Evolutionary conservation across 106 monocot genomes (phyloP).

Genomic region (Alisma plantagoaquatica): DNA sequence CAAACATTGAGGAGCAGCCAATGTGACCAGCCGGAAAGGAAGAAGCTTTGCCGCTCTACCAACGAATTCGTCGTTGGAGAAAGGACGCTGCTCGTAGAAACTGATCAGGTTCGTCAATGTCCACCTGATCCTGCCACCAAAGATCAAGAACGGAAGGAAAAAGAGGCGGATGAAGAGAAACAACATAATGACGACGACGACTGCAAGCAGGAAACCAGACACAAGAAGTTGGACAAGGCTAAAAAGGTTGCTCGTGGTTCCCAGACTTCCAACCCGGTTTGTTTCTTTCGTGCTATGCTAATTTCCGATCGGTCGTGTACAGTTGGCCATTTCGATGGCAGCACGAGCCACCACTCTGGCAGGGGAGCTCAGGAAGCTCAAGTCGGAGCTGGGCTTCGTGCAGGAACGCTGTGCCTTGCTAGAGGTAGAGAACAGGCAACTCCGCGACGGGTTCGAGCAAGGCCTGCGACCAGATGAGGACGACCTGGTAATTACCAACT

Average conservation of each 20-base stretch:
- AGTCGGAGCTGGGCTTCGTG: conserved; percentile 56
- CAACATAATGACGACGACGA: neutral
- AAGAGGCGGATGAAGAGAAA: too few species aligned
- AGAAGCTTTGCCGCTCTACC: too few species aligned
- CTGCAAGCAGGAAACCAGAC: conserved; percentile 14
- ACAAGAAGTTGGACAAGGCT: conserved; percentile 44
- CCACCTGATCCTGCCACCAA: conserved; percentile 3
- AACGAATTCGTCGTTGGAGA: too few species aligned
- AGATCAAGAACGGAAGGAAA: neutral
- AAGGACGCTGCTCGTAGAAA: too few species aligned
- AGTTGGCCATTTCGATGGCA: conserved; percentile 80
- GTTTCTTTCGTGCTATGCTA: neutral
- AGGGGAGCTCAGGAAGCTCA: conserved; percentile 61
- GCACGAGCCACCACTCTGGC: conserved; percentile 65
- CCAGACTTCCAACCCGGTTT: too few species aligned
- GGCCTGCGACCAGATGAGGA: conserved; percentile 67
- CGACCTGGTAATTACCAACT: conserved; percentile 48
- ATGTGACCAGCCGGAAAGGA: too few species aligned
- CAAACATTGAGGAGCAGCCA: too few species aligned
- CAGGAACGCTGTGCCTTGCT: conserved; percentile 67
- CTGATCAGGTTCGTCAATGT: too few species aligned
- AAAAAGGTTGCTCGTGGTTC: conserved; percentile 32
- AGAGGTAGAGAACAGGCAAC: conserved; percentile 85
- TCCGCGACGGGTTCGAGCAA: conserved; percentile 44
- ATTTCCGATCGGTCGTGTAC: too few species aligned